Conservation (phyloP, 192 early-diverging fungal species). For the Umbelopsis sp. region DNA sequence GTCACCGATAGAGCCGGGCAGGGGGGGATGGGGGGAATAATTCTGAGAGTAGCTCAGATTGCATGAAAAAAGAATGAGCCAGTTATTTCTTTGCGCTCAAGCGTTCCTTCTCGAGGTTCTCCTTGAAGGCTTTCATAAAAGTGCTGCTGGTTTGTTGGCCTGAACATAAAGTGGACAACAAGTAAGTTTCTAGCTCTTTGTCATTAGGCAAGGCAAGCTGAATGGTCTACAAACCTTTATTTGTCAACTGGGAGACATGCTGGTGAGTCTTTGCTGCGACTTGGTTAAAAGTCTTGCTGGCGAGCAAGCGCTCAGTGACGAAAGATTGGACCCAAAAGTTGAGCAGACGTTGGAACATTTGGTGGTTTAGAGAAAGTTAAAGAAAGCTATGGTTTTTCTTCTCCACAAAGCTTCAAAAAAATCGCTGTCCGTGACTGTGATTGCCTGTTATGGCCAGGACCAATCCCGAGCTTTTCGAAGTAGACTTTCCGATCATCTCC, state of each 20-base stretch:
- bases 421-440: too few relatives aligned
- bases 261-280: constrained; percentile 44
- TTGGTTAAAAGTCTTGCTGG: constrained; percentile 38
- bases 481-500: too few relatives aligned
- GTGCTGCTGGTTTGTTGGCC: constrained; percentile 27
- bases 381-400: not conserved
- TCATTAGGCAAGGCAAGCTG: not conserved
- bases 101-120: constrained; percentile 44
- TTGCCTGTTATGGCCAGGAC: too few relatives aligned
- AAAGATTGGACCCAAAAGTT: constrained; percentile 43
- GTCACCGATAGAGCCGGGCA: too few relatives aligned
- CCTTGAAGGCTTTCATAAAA: constrained; percentile 46
- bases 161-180: not conserved
- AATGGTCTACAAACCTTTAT: constrained; percentile 28
- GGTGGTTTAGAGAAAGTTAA: not conserved
- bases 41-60: not conserved
- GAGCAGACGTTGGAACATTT: constrained; percentile 42
- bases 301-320: constrained; percentile 43
- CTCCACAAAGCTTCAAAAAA: not conserved
- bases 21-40: not conserved
- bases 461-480: too few relatives aligned
- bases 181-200: not conserved
- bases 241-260: constrained; percentile 36
- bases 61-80: not conserved
- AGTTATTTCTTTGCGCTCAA: constrained; percentile 29